A percentile compares a stretch with the other conserved stretches of the same genome.
These are phyloP conservation scores for Skeletonema marinoi DNA, from an alignment of 108 stramenopile genomes.

Conservation along the genomic window DNA sequence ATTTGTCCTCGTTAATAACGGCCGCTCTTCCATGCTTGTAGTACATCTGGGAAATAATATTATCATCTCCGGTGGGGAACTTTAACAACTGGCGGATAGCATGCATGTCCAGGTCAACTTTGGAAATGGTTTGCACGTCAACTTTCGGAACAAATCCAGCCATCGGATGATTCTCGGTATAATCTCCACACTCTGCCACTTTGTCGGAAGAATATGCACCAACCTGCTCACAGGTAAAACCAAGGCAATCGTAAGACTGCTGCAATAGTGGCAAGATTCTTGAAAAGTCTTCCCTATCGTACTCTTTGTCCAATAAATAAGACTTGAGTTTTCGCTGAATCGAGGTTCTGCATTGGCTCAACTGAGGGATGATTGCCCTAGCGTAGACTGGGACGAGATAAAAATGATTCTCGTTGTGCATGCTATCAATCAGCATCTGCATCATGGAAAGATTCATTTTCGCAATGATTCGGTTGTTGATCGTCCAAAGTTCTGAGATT, in stretches of 20 bases:
- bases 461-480: conserved; percentile 59
- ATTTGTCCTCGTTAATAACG: conserved; percentile 57
- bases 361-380: conserved; percentile 73
- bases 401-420: conserved; percentile 52
- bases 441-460: conserved; percentile 73
- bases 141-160: conserved; percentile 61
- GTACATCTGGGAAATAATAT: conserved; percentile 57
- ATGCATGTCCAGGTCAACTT: conserved; percentile 74
- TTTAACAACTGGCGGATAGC: conserved; percentile 34
- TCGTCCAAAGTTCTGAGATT: conserved; percentile 53
- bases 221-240: conserved; percentile 73
- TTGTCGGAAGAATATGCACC: conserved; percentile 43
- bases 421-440: conserved; percentile 68
- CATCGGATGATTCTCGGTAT: conserved; percentile 41
- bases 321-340: conserved; percentile 67
- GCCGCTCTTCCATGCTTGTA: conserved; percentile 79
- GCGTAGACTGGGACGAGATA: conserved; percentile 57
- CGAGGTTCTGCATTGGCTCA: conserved; percentile 75
- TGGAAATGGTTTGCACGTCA: conserved; percentile 50
- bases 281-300: conserved; percentile 48
- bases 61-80: conserved; percentile 39
- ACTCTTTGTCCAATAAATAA: conserved; percentile 51
- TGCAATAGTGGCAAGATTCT: conserved; percentile 60
- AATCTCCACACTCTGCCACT: conserved; percentile 50
- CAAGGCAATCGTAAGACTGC: conserved; percentile 73